phyloP scores from a whole-genome alignment of 2,329 filamentous ascomycete genomes.

The Pseudogymnoascus sp. region DNA sequence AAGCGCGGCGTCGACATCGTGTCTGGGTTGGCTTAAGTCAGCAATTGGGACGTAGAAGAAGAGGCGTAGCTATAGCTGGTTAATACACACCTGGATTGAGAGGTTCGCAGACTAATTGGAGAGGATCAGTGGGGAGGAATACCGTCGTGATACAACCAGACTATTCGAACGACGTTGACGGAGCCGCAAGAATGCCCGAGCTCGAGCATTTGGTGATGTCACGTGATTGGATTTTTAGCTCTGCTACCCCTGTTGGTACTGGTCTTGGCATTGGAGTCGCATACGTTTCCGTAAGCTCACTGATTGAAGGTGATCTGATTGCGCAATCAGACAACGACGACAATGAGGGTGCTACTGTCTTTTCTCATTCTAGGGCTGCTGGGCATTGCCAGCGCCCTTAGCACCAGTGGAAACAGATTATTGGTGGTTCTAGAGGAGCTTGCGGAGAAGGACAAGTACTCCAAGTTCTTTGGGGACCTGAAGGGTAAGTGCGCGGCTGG shows the following conservation, averaged over 20 bases:
- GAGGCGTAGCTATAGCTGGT: not conserved
- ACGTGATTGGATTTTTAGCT: not conserved
- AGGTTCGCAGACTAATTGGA: not conserved
- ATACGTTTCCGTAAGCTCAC: conserved; percentile 31
- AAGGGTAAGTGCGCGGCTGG: conserved; percentile 45
- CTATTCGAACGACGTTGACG: conserved; percentile 6
- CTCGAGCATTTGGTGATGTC: not conserved
- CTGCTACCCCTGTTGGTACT: conserved; percentile 12
- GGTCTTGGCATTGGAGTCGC: conserved; percentile 25
- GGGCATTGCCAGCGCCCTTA: conserved; percentile 65
- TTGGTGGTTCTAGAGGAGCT: conserved; percentile 81
- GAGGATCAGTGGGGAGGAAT: not conserved
- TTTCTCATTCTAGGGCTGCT: conserved; percentile 60
- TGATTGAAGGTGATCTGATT: conserved; percentile 13
- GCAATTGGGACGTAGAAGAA: not conserved
- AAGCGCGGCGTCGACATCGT: conserved; percentile 68
- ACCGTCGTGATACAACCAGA: conserved; percentile 2
- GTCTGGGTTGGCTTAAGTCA: conserved; percentile 20
- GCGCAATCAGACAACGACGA: conserved; percentile 22
- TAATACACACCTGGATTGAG: not conserved
- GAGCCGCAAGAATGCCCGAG: conserved; percentile 5
- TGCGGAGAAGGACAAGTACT: conserved; percentile 73
- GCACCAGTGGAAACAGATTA: conserved; percentile 70
- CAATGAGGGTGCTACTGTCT: conserved; percentile 71
- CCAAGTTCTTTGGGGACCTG: conserved; percentile 69